A percentile compares a stretch with the other conserved stretches of the same genome.
These are phyloP conservation scores for Stephania yunnanensis DNA, from an alignment of 164 flowering plant species.

Conservation along the genomic window DNA sequence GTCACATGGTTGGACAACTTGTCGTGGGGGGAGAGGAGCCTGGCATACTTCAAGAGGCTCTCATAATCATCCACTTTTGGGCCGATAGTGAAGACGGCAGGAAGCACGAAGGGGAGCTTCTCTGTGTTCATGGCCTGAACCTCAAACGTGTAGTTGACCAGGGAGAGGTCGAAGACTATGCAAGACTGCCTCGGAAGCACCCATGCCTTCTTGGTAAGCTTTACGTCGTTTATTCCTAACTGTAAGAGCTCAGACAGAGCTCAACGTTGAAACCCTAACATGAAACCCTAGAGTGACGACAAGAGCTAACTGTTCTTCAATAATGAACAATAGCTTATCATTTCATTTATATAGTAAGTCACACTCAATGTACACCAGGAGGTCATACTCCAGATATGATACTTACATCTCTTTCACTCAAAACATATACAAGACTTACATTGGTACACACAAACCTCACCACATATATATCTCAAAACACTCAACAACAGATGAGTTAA, in stretches of 20 bases:
- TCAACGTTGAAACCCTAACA: too few relatives aligned
- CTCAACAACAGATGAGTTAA: too few relatives aligned
- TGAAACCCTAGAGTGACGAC: too few relatives aligned
- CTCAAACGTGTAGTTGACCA: conserved; percentile 26
- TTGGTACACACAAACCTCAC: too few relatives aligned
- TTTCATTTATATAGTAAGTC: too few relatives aligned
- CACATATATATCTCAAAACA: too few relatives aligned
- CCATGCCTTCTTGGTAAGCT: neutral
- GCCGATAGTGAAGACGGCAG: conserved; percentile 32
- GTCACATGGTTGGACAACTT: conserved; percentile 27
- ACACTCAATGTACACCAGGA: too few relatives aligned
- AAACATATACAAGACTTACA: too few relatives aligned
- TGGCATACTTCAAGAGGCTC: conserved; percentile 20
- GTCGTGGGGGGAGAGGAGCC: conserved; percentile 30
- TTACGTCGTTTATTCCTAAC: neutral
- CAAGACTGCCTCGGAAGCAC: neutral
- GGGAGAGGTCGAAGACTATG: conserved; percentile 22
- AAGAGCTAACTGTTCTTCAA: too few relatives aligned
- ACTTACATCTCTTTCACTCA: too few relatives aligned
- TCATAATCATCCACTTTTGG: conserved; percentile 17
- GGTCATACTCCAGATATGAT: too few relatives aligned
- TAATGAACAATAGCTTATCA: too few relatives aligned
- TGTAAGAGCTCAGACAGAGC: neutral
- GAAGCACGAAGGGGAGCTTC: conserved; percentile 31
- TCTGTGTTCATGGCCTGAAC: conserved; percentile 33